Evolutionary conservation across 2,329 filamentous ascomycete genomes (phyloP), one percentile per base, ranked within the genome.

Genomic region (Orbilia blumenaviensis): DNA sequence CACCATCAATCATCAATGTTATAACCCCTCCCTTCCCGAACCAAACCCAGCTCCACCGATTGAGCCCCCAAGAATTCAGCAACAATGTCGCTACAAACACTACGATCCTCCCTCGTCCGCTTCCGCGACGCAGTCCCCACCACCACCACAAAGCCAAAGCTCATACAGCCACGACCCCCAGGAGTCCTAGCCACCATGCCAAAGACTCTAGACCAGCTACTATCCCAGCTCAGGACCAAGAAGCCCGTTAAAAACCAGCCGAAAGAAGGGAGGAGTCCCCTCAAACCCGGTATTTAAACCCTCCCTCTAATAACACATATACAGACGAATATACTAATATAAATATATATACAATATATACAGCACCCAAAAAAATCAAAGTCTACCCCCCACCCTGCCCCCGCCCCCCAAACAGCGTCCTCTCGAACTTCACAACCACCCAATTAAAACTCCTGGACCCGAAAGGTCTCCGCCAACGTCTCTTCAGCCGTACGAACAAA

Each of bases 401-500:
- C 87, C 10, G 86, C 87, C 83, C 87, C 60, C 84, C 85, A 69
- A 83, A 89, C 69, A 87, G 93, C 81, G 90, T 93, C 21, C 84
- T 98, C 81, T 85, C 86, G 38, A 83, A 87, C 71, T 86, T 96
- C 80, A 89, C 90, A 79, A 82, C 86, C 61, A 84, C 88, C 67
- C 92, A 96, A 84, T 87, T 96, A 81, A 82, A 86, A 42, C 83
- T 87, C 44, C 91, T 97, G 81, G 95, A 99, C 84, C 93, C 93
- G 3, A 93, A 90, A 0, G 93, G 93, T 58, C 90, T 91, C 62
- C 91, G 94, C 77, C 91, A 90, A 46, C 88, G 89, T 32, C 89
- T 99, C 69, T 97, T 99, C 85, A 88, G 89, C 79, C 88, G 88
- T 79, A 84, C 87, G 63, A 96, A 94, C 84, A 87, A 88, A 32